Conservation (phyloP, 345 rosid genomes). For the Draba incana region DNA sequence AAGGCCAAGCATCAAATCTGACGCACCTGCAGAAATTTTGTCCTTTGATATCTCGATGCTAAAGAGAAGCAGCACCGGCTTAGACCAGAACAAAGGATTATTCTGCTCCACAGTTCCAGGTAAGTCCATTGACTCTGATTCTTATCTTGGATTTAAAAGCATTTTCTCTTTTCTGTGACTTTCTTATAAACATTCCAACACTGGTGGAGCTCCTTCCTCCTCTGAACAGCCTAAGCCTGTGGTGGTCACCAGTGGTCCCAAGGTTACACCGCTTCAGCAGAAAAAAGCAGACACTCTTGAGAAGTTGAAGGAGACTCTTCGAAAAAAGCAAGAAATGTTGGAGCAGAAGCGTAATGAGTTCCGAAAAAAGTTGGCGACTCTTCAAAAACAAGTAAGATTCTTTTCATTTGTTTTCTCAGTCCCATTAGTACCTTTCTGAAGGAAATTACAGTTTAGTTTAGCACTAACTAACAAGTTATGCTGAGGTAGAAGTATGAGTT, state of each 20-base stretch:
- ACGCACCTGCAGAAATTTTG: slow-evolving; percentile 50
- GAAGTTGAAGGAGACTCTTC: slow-evolving; percentile 82
- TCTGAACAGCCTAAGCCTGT: slow-evolving; percentile 56
- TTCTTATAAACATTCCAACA: slow-evolving; percentile 37
- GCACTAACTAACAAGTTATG: slow-evolving; percentile 23
- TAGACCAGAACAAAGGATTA: slow-evolving; percentile 43
- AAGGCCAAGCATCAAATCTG: slow-evolving; percentile 36
- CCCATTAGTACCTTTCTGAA: not conserved
- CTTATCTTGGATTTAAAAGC: slow-evolving; percentile 79
- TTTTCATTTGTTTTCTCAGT: not conserved
- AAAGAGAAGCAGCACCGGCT: slow-evolving; percentile 43
- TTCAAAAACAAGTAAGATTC: slow-evolving; percentile 65
- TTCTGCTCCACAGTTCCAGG: slow-evolving; percentile 38
- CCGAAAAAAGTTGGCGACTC: slow-evolving; percentile 66
- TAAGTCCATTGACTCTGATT: slow-evolving; percentile 53
- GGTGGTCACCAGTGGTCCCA: slow-evolving; percentile 53
- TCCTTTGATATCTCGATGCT: slow-evolving; percentile 67
- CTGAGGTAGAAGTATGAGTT: slow-evolving; percentile 6
- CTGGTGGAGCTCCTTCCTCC: slow-evolving; percentile 49
- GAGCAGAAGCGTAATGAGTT: slow-evolving; percentile 86
- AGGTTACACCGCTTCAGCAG: slow-evolving; percentile 62
- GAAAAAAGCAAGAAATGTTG: slow-evolving; percentile 88
- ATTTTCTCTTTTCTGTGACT: slow-evolving; percentile 87
- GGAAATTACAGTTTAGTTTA: not conserved
- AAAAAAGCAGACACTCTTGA: slow-evolving; percentile 78